Percentiles rank a stretch among this genome's conserved stretches.
These are phyloP conservation scores for Viola pubescens DNA, from an alignment of 441 rosid genomes.

Conservation along the genomic window DNA sequence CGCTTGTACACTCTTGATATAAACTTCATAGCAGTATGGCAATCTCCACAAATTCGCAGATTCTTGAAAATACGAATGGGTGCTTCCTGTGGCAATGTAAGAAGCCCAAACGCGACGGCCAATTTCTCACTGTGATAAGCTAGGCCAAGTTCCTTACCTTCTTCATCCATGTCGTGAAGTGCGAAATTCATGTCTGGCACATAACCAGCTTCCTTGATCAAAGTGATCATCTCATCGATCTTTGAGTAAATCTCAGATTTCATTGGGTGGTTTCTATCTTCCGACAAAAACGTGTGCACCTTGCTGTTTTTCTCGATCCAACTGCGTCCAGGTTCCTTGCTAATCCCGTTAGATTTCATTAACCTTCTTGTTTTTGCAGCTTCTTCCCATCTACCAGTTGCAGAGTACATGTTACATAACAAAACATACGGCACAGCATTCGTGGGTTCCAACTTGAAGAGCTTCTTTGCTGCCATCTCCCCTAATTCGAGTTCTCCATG, in stretches of 20 bases:
- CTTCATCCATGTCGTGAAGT: slow-evolving; percentile 64
- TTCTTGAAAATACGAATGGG: slow-evolving; percentile 78
- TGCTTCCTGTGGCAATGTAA: slow-evolving; percentile 42
- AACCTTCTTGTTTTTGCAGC: slow-evolving; percentile 54
- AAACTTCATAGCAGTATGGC: slow-evolving; percentile 60
- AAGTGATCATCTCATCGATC: slow-evolving; percentile 51
- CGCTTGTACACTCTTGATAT: slow-evolving; percentile 52
- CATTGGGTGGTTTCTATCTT: slow-evolving; percentile 66
- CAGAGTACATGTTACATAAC: slow-evolving; percentile 63
- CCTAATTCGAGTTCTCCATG: slow-evolving; percentile 58
- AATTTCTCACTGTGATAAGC: slow-evolving; percentile 89
- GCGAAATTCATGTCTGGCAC: slow-evolving; percentile 59
- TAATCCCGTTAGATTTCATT: slow-evolving; percentile 60
- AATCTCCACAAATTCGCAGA: slow-evolving; percentile 82
- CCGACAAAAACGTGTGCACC: slow-evolving; percentile 59
- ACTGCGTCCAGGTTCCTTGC: slow-evolving; percentile 78
- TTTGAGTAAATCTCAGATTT: slow-evolving; percentile 53
- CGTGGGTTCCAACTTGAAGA: slow-evolving; percentile 57
- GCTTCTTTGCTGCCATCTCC: slow-evolving; percentile 68
- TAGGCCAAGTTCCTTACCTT: slow-evolving; percentile 65
- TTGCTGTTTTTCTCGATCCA: slow-evolving; percentile 60
- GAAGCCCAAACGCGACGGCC: slow-evolving; percentile 72
- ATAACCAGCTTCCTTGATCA: slow-evolving; percentile 72
- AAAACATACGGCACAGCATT: slow-evolving; percentile 66
- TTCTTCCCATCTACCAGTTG: slow-evolving; percentile 57